Conservation (phyloP, 2,329 filamentous ascomycete genomes). For the Diplodia corticola region DNA sequence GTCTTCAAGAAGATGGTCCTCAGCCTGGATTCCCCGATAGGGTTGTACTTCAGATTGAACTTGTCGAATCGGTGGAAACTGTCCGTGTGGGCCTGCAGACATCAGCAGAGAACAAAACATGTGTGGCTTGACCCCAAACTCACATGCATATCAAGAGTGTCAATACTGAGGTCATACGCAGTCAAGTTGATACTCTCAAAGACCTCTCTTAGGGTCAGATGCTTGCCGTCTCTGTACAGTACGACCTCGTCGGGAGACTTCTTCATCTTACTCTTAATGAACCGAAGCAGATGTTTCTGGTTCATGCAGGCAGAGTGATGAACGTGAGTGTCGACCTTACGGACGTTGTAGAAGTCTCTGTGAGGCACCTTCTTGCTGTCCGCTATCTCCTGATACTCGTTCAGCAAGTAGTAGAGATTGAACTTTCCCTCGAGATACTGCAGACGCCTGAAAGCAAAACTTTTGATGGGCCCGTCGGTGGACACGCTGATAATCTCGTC, state of each 20-base stretch:
- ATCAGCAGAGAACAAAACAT: neutral
- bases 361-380: conserved; percentile 98
- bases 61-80: conserved; percentile 99
- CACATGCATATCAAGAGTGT: conserved; percentile 98
- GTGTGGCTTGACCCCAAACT: conserved; percentile 39
- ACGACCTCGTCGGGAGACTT: conserved; percentile 94
- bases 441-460: conserved; percentile 89
- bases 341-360: conserved; percentile 97
- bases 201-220: conserved; percentile 87
- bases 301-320: conserved; percentile 99
- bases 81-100: conserved; percentile 79
- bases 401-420: conserved; percentile 87
- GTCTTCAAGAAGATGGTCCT: conserved; percentile 99
- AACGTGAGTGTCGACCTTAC: conserved; percentile 98
- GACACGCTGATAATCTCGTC: conserved; percentile 86
- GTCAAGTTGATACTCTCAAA: conserved; percentile 97
- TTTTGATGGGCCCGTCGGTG: conserved; percentile 93
- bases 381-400: conserved; percentile 96
- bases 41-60: conserved; percentile 99
- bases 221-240: conserved; percentile 85
- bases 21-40: conserved; percentile 89
- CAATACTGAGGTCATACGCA: conserved; percentile 95
- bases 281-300: conserved; percentile 94
- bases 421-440: conserved; percentile 98
- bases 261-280: conserved; percentile 99